A percentile compares a stretch with the other conserved stretches of the same genome.
These are phyloP conservation scores for Kockovaella imperatae DNA, from an alignment of 768 basidiomycete species.

Conservation along the genomic window DNA sequence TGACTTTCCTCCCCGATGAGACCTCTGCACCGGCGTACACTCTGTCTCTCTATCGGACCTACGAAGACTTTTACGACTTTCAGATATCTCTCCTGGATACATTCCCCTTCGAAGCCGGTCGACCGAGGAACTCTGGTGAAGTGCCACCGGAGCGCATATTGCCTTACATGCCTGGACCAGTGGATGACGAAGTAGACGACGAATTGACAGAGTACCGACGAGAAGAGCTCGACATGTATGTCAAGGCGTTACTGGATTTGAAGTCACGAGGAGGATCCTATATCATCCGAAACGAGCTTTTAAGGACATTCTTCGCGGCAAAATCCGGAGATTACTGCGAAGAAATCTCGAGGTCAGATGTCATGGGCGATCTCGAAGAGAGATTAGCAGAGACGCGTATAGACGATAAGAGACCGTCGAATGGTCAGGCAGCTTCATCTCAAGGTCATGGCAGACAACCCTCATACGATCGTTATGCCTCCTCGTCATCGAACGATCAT, in stretches of 20 bases:
- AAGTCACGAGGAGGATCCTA: slow-evolving; percentile 60
- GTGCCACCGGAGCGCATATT: slow-evolving; percentile 58
- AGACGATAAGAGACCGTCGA: not conserved
- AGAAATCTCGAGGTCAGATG: slow-evolving; percentile 51
- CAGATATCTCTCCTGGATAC: slow-evolving; percentile 78
- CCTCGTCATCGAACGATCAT: not conserved
- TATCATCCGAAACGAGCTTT: slow-evolving; percentile 68
- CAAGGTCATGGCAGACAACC: not conserved
- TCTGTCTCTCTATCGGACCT: slow-evolving; percentile 84
- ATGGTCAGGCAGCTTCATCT: not conserved
- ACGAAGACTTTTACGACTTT: slow-evolving; percentile 98
- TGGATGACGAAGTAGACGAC: slow-evolving; percentile 67
- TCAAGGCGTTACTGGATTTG: slow-evolving; percentile 68
- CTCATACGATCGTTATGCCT: too few relatives aligned
- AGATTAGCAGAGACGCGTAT: slow-evolving; percentile 23
- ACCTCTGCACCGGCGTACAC: slow-evolving; percentile 49
- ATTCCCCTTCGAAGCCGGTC: slow-evolving; percentile 87
- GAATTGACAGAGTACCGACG: slow-evolving; percentile 69
- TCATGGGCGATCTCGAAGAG: slow-evolving; percentile 44
- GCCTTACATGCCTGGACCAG: slow-evolving; percentile 96
- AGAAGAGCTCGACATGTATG: slow-evolving; percentile 79
- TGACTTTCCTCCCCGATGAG: slow-evolving; percentile 74
- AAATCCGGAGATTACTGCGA: slow-evolving; percentile 79
- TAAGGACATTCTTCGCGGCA: slow-evolving; percentile 73
- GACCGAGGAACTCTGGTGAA: slow-evolving; percentile 40